These are phyloP conservation scores for Myrica gale DNA, from an alignment of 306 rosid genomes.

Conservation along the genomic window DNA sequence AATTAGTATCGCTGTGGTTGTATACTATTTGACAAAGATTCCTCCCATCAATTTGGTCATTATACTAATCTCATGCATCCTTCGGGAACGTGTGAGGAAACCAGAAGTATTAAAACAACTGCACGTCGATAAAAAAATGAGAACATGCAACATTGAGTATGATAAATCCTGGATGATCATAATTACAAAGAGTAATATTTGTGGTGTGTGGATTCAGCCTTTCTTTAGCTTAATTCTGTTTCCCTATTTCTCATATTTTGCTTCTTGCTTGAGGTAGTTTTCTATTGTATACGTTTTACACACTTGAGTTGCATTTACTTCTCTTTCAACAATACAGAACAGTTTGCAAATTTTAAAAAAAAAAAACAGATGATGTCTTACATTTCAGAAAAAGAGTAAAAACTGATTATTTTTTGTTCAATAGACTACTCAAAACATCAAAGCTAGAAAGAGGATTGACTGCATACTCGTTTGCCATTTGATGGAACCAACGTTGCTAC, in stretches of 20 bases:
- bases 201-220: neutral
- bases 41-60: neutral
- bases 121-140: neutral
- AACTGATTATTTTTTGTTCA: neutral
- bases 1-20: neutral
- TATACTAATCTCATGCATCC: neutral
- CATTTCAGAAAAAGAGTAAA: neutral
- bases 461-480: slow-evolving; percentile 72
- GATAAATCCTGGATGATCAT: neutral
- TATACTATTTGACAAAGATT: neutral
- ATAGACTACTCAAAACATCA: slow-evolving; percentile 8
- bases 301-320: neutral
- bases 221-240: neutral
- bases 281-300: neutral
- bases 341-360: neutral
- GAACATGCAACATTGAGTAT: neutral
- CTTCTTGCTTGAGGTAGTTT: neutral
- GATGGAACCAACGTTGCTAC: slow-evolving; percentile 91
- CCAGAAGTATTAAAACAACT: neutral
- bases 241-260: neutral
- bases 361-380: neutral
- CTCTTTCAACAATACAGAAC: neutral
- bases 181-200: neutral
- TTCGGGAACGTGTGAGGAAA: neutral
- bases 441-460: slow-evolving; percentile 23